Evolutionary conservation across 1,139 yeast species (phyloP), one percentile per base, ranked within the genome.

Genomic region (Magnusiomyces paraingens): DNA sequence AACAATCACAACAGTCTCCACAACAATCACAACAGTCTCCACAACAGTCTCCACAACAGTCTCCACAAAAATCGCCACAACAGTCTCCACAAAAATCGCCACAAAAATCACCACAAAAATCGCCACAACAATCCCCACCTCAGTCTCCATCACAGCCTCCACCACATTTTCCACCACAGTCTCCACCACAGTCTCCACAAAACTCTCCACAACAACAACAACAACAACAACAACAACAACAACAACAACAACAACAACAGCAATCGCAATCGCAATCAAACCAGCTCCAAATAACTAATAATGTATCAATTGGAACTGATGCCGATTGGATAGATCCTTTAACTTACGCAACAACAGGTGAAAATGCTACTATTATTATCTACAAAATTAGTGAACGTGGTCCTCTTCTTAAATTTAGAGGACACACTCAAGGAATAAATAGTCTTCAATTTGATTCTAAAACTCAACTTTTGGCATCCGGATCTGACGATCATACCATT

Each of bases 401-500:
- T 42, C 82, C 87, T 0, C 68, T 83, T 1, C 88, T 93, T 2
- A 74, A 76, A 47, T 74, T 89, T 50, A 66, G 77, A 21, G 96
- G 96, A 1, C 96, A 89, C 64, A 73, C 78, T 12, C 79, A 81
- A 52, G 73, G 81, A 0, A 77, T 87, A 14, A 76, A 86, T n/a
- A 71, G 72, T 2, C 72, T 86, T 15, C 69, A 71, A 44, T 87
- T 84, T 65, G 82, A 84, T 61, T 59, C 67, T 1, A 65, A 68
- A 1, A 71, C 79, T 3, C 81, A 79, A 59, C 67, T 84, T 44
- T 73, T 90, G 47, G 83, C 89, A 1, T 81, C 91, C 1, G 83
- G 87, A 14, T 83, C 94, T 1, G 95, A 87, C 65, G 96, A 90
- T 65, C 78, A 80, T 55, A 72, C 79, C 0, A 75, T 89, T 11